A percentile compares a stretch with the other conserved stretches of the same genome.
Conservation (phyloP, 139 green algal genomes). For the Volvox reticuliferus region DNA sequence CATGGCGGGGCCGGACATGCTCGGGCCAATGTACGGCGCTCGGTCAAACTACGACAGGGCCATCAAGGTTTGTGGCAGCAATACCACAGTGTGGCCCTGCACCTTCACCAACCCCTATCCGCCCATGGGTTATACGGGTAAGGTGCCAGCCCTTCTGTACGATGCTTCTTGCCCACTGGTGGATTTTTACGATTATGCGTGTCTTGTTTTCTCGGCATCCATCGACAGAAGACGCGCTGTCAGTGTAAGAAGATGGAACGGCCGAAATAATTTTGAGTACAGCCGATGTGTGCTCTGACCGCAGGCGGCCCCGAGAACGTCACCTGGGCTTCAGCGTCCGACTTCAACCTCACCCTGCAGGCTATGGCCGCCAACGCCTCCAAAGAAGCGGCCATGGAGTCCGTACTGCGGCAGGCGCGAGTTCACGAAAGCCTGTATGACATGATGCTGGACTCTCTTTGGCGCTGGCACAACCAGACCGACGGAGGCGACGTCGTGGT, state of each 20-base stretch:
- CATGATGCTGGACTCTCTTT: slow-evolving; percentile 25
- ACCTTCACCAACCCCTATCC: not conserved
- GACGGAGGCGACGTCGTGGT: not conserved
- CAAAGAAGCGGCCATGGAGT: not conserved
- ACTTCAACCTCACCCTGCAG: not conserved
- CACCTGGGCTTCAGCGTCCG: not conserved
- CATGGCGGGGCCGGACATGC: not conserved
- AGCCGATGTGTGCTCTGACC: too few species aligned
- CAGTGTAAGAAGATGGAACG: too few species aligned
- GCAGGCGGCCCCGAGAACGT: too few species aligned
- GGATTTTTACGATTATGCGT: too few species aligned
- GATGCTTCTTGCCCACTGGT: too few species aligned
- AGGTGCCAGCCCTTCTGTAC: not conserved
- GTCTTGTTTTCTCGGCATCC: too few species aligned
- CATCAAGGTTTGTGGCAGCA: not conserved
- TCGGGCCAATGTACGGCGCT: not conserved
- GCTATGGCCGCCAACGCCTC: slow-evolving; percentile 4
- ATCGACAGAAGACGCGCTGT: too few species aligned
- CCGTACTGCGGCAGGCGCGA: not conserved
- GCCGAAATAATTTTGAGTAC: too few species aligned
- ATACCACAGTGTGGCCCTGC: slow-evolving; percentile 2
- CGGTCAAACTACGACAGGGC: slow-evolving; percentile 16
- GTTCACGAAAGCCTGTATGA: not conserved
- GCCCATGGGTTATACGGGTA: not conserved
- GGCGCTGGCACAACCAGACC: slow-evolving; percentile 40